Conservation (phyloP, 179 eudicot genomes). For the Amaranthus tricolor region DNA sequence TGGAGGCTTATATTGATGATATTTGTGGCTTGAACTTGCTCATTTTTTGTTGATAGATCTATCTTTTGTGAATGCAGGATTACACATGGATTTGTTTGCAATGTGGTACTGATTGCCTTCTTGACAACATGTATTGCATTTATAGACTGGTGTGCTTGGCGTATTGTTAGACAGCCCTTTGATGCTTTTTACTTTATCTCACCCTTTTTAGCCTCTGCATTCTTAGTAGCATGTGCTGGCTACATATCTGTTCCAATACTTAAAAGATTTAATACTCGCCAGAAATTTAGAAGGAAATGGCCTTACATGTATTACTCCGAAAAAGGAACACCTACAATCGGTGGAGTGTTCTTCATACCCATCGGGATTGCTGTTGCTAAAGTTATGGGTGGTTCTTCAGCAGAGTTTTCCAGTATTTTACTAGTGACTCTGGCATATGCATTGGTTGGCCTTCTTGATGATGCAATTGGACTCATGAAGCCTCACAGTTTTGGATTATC, state of each 20-base stretch:
- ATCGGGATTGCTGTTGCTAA: constrained; percentile 74
- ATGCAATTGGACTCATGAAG: constrained; percentile 48
- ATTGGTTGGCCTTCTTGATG: constrained; percentile 78
- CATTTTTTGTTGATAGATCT: not conserved
- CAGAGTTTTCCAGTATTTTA: constrained; percentile 61
- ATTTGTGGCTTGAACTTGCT: constrained; percentile 1
- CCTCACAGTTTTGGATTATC: constrained; percentile 51
- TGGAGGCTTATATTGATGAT: not conserved
- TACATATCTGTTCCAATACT: constrained; percentile 74
- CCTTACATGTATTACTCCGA: constrained; percentile 43
- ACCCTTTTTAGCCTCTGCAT: constrained; percentile 67
- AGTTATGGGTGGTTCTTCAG: constrained; percentile 59
- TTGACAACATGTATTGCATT: constrained; percentile 52
- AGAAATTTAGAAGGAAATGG: constrained; percentile 48
- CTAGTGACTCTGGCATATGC: constrained; percentile 70
- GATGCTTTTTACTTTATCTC: constrained; percentile 59
- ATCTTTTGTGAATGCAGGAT: constrained; percentile 53
- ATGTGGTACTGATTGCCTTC: constrained; percentile 61
- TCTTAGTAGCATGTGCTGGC: constrained; percentile 63
- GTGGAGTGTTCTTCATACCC: constrained; percentile 79
- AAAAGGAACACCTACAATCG: constrained; percentile 80
- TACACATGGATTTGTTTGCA: constrained; percentile 58
- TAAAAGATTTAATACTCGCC: constrained; percentile 50
- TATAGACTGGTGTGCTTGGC: constrained; percentile 87
- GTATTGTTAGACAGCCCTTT: constrained; percentile 76